Conservation (phyloP, 2,329 filamentous ascomycete species). For the Pseudocercospora fuligena region DNA sequence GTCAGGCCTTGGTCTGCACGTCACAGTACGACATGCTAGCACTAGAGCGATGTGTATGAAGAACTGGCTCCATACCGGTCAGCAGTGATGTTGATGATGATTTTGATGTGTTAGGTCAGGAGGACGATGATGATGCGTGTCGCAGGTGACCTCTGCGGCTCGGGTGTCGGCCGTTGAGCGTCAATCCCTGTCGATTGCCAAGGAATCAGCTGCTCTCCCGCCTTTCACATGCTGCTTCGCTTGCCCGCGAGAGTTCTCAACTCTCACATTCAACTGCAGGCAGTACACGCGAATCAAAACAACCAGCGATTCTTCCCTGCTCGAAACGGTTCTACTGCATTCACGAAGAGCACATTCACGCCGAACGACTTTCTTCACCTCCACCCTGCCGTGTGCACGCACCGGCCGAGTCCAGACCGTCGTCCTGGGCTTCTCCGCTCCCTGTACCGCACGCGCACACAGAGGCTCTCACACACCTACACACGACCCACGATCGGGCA, state of each 20-base stretch:
- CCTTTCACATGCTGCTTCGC: constrained; percentile 12
- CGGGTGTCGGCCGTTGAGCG: neutral
- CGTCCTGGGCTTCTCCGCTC: constrained; percentile 11
- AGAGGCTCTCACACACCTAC: neutral
- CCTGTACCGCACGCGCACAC: constrained; percentile 1
- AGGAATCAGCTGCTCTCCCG: neutral
- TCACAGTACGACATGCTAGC: too few relatives aligned
- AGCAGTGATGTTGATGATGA: neutral
- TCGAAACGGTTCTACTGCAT: neutral
- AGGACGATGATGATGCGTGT: neutral
- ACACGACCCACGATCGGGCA: neutral
- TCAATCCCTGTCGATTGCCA: neutral
- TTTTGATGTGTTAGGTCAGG: neutral
- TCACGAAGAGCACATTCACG: neutral
- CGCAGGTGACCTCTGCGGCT: neutral
- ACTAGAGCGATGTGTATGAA: too few relatives aligned
- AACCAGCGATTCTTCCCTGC: neutral
- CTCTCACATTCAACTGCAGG: constrained; percentile 1
- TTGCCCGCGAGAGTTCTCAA: neutral
- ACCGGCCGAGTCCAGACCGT: constrained; percentile 5
- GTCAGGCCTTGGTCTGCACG: too few relatives aligned
- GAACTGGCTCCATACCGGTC: neutral
- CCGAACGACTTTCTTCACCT: neutral
- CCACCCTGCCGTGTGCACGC: neutral
- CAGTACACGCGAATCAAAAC: neutral